Base-by-base conservation (phyloP, 1,284 basidiomycete genomes). In the Ceratorhiza oryzae-sativae region DNA sequence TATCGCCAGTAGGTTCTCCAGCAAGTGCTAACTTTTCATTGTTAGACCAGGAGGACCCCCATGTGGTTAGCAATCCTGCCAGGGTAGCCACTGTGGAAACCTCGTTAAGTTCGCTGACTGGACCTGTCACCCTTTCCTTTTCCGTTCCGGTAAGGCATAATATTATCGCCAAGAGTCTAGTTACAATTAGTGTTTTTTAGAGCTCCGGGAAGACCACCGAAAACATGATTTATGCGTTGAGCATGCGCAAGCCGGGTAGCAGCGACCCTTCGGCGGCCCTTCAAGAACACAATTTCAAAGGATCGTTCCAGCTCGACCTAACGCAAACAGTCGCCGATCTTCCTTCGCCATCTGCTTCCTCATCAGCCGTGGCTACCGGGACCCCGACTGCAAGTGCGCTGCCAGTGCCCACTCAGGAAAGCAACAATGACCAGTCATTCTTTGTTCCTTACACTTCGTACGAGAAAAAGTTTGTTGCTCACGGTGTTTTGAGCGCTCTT, bases 21-120 rank as follows among this genome's bases (percentile, higher is more conserved):
- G n/a, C n/a, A n/a, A n/a, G n/a, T n/a, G n/a, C n/a, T 39, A 39
- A 6, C 36, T 6, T 39, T 27, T 39, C 45, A 20, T 46, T 5
- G 23, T 13, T 39, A 27, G 73, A 42, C 41, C 73, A 74, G 27
- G 27, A 49, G n/a, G 41, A 70, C 39, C 73, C 73, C 15, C 58
- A 53, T n/a, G 71, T 72, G 15, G 63, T 62, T 0, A 20, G 32
- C 12, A 72, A 62, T 39, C 73, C 73, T 20, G n/a, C 56, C 0
- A 23, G 63, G 39, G 53, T 56, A n/a, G 73, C 73, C 49, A 61
- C 53, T 15, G 9, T 74, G 8, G 36, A 36, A 15, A 45, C 58
- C 13, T 34, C 61, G 32, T 27, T 55, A 27, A 60, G 60, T 36
- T 23, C 59, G n/a, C n/a, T 55, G n/a, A 61, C 56, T 15, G 36